Conservation (phyloP, 495 filamentous ascomycete species). For the Barbatosphaeria neglecta region DNA sequence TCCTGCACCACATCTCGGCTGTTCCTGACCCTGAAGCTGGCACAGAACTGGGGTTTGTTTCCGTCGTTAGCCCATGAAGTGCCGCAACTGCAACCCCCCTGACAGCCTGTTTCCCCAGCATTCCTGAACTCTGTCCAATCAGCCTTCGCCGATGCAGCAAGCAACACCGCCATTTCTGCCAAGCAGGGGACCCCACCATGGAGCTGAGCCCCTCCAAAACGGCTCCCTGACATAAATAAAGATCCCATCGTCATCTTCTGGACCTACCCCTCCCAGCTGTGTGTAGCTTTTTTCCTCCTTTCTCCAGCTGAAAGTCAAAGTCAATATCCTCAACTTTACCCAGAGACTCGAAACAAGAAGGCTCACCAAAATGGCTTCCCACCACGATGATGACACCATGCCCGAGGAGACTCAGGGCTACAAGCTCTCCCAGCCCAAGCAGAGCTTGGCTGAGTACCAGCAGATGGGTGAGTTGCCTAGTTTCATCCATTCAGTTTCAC, state of each 20-base stretch:
- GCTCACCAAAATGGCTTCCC: constrained; percentile 49
- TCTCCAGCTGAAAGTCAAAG: too few relatives aligned
- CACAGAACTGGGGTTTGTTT: too few relatives aligned
- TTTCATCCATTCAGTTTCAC: not conserved
- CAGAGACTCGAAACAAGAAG: not conserved
- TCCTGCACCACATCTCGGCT: too few relatives aligned
- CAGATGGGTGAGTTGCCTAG: constrained; percentile 63
- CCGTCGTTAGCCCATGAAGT: too few relatives aligned
- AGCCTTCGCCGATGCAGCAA: not conserved
- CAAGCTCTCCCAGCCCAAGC: constrained; percentile 92
- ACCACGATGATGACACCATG: constrained; percentile 71
- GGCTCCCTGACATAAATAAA: not conserved
- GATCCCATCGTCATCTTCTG: not conserved
- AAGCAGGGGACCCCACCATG: not conserved
- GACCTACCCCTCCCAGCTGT: not conserved
- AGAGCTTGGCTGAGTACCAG: constrained; percentile 84
- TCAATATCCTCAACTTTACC: not conserved
- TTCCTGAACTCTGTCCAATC: not conserved
- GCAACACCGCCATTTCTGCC: not conserved
- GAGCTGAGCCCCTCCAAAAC: not conserved
- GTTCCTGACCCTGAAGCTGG: too few relatives aligned
- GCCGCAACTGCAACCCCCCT: too few relatives aligned
- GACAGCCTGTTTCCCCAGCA: not conserved
- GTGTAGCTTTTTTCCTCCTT: not conserved
- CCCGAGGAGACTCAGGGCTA: constrained; percentile 86